A percentile compares a stretch with the other conserved stretches of the same genome.
phyloP scores from a whole-genome alignment of 805 yeast species.

The Blastobotrys robertii region DNA sequence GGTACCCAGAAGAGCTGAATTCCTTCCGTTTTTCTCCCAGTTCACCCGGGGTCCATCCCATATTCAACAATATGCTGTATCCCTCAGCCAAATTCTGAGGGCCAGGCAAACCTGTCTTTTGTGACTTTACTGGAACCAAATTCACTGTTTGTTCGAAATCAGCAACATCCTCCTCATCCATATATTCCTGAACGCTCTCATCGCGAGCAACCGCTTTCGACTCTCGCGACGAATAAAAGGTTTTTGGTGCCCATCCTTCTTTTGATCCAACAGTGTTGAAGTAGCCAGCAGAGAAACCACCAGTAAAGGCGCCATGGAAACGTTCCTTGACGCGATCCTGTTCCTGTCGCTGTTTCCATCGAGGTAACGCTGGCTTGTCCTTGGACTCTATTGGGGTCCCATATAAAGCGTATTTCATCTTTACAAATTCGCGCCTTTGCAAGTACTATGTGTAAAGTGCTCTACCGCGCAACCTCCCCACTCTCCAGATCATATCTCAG shows the following conservation, averaged over 20 bases:
- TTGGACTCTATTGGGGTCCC: too few species aligned
- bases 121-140: conserved; percentile 1
- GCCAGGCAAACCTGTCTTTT: not conserved
- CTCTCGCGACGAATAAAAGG: conserved; percentile 17
- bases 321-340: conserved; percentile 5
- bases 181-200: conserved; percentile 19
- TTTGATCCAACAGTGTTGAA: conserved; percentile 27
- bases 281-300: conserved; percentile 29
- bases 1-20: conserved; percentile 13
- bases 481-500: too few species aligned
- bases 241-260: conserved; percentile 27
- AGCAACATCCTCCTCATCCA: conserved; percentile 27
- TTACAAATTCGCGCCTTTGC: too few species aligned
- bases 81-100: conserved; percentile 49
- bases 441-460: too few species aligned
- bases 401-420: too few species aligned
- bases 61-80: conserved; percentile 51
- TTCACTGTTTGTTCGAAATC: conserved; percentile 15
- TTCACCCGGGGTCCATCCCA: conserved; percentile 72
- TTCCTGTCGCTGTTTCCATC: not conserved
- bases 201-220: conserved; percentile 9
- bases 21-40: conserved; percentile 6
- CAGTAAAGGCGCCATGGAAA: conserved; percentile 29
- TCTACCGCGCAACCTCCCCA: too few species aligned
- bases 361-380: too few species aligned